Evolutionary conservation across 2,329 filamentous ascomycete genomes (phyloP), one percentile per base, ranked within the genome.

Genomic region (Cladosporium colombiae): DNA sequence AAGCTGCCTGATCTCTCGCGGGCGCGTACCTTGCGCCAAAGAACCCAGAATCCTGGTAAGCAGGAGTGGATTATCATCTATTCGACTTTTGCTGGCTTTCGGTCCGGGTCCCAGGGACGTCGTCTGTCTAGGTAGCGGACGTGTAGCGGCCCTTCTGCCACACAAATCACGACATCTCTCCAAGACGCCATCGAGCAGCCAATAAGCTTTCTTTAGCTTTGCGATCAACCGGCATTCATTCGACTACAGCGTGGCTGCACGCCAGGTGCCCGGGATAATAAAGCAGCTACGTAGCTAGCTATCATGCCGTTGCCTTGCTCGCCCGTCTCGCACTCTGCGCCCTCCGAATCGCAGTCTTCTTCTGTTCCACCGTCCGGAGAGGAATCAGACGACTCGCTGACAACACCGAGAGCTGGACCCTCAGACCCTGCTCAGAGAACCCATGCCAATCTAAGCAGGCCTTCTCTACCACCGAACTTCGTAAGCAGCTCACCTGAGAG

Each of bases 341-440:
- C 70, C 23, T 73, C 73, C 21, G 68, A 71, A 61, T 68, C 70
- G 25, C 68, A 69, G 56, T 71, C 69, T 4, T 66, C 69, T 21
- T 55, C 52, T 33, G 27, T 55, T 55, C 68, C 6, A 65, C 70
- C 53, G 27, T 46, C 35, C n/a, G 68, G 69, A 37, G 73, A 71
- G 29, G 74, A 76, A 29, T 73, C 72, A 18, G 74, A 75, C 60
- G 72, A 73, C 60, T 71, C 70, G 33, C 72, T 76, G 21, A 75
- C 73, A 35, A 77, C 75, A 21, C 75, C 75, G 23, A 70, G 73
- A 64, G 68, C 75, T 52, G 74, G 75, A n/a, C 75, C 74, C 11
- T 61, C 70, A 21, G 73, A 75, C 66, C 73, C 74, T 1, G 65
- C 66, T 14, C 67, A 72, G 60, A 68, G 74, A 37, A 76, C 74